Conservation (phyloP, 2,329 filamentous ascomycete species). For the Talaromyces sp. region DNA sequence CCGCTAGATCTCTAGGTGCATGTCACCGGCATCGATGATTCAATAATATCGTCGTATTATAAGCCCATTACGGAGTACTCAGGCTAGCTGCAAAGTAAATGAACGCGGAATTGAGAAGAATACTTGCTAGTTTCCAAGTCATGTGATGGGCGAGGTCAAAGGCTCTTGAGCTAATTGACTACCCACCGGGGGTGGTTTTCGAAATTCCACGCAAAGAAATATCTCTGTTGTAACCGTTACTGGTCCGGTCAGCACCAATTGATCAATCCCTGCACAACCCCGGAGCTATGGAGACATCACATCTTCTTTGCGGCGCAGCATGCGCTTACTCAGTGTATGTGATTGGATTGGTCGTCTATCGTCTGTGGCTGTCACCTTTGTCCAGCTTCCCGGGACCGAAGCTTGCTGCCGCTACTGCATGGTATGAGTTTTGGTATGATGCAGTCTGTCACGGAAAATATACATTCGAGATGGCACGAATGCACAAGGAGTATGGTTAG, state of each 20-base stretch:
- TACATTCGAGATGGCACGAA: constrained; percentile 24
- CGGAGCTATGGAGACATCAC: not conserved
- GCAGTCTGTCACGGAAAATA: constrained; percentile 24
- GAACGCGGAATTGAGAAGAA: not conserved
- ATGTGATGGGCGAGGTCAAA: not conserved
- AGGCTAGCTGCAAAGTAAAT: not conserved
- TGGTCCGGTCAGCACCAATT: not conserved
- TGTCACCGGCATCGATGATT: not conserved
- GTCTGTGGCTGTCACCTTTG: constrained; percentile 31
- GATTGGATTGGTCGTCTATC: constrained; percentile 21
- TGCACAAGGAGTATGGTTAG: constrained; percentile 29
- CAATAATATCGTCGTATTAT: not conserved
- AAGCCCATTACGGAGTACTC: not conserved
- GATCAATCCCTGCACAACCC: not conserved
- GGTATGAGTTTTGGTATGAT: constrained; percentile 32
- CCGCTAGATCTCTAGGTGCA: not conserved
- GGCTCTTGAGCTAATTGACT: not conserved
- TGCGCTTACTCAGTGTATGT: not conserved
- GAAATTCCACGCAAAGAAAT: not conserved
- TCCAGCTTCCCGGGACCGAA: constrained; percentile 33
- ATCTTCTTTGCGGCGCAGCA: not conserved
- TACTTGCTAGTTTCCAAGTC: not conserved
- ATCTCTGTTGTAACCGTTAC: not conserved
- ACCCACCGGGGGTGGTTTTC: not conserved
- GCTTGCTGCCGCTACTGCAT: constrained; percentile 27